Base-by-base conservation (phyloP, 495 filamentous ascomycete genomes). In the Thozetella sp. region DNA sequence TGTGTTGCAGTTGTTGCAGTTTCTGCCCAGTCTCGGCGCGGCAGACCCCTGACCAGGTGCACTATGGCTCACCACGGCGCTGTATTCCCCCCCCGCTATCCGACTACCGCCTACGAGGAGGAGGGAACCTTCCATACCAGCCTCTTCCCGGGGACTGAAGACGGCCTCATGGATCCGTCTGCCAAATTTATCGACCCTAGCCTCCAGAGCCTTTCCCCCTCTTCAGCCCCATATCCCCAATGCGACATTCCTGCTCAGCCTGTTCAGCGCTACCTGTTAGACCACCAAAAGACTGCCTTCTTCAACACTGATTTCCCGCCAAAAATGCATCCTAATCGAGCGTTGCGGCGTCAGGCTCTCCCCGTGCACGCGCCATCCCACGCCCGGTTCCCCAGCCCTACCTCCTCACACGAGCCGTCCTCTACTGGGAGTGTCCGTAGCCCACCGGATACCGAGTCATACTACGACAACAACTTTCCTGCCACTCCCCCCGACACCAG, bases 381-480 rank as follows among this genome's bases (percentile, higher is more conserved):
- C 61, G 46, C 54, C 53, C 60, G 70, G 58, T 64, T 68, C 63
- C 15, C 65, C 61, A 57, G 74, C 65, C 63, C 77, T 65, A 59
- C 71, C 54, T 68, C 75, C 1, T 63, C 63, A 9, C 56, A 55
- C 34, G 67, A 76, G 22, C 65, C 67, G 43, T 71, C 74, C 2
- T 72, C 72, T 19, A 71, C 67, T n/a, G 71, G 72, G 51, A 72
- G 67, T 52, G 61, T 59, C 20, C 63, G 65, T 25, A 79, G 76
- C 25, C 77, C 76, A 0, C 56, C 72, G 2, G 77, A 79, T 13
- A 64, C 64, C 30, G 75, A 78, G 48, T 70, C 68, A 27, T 72
- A 67, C 59, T 67, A 71, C 56, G 61, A 68, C 34, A 58, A 63
- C 37, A 52, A 65, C 24, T 63, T 66, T n/a, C 75, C 70, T 15